phyloP scores from a whole-genome alignment of 2,329 filamentous ascomycete species.

The Periconia sp. region DNA sequence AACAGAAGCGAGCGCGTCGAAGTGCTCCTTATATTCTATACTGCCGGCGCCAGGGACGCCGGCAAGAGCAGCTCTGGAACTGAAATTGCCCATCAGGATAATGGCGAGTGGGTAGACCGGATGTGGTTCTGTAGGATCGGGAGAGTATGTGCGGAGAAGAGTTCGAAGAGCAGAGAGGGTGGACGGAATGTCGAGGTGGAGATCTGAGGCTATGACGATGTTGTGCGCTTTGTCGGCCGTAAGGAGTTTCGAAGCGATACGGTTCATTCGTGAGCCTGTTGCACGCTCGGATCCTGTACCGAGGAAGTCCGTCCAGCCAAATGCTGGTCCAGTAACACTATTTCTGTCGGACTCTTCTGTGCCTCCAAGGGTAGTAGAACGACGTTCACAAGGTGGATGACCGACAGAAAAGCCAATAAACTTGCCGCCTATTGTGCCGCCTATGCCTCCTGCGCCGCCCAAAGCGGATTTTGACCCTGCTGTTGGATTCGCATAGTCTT shows the following conservation, averaged over 20 bases:
- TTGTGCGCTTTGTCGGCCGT: constrained; percentile 49
- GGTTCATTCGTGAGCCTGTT: constrained; percentile 80
- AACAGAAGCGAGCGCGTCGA: constrained; percentile 83
- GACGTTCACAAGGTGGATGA: constrained; percentile 87
- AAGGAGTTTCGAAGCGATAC: constrained; percentile 74
- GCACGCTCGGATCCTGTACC: constrained; percentile 90
- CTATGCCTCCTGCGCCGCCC: constrained; percentile 80
- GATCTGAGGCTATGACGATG: constrained; percentile 80
- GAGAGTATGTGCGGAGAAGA: constrained; percentile 75
- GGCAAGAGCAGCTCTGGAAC: constrained; percentile 62
- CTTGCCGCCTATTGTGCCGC: constrained; percentile 87
- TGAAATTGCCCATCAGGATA: constrained; percentile 85
- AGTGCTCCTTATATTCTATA: constrained; percentile 96
- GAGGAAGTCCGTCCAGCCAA: constrained; percentile 97
- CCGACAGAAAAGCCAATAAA: constrained; percentile 92
- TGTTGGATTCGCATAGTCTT: constrained; percentile 76
- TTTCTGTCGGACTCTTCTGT: constrained; percentile 55
- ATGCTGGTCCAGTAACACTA: constrained; percentile 53
- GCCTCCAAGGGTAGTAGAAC: constrained; percentile 77
- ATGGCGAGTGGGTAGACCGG: constrained; percentile 76
- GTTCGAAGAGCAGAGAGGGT: constrained; percentile 81
- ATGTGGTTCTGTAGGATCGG: constrained; percentile 59
- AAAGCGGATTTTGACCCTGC: constrained; percentile 63
- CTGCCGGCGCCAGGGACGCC: constrained; percentile 76
- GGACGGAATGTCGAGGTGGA: constrained; percentile 85